Evolutionary conservation across 129 eudicot genomes (phyloP), one percentile per base, ranked within the genome.

Genomic region (Arctium minus): DNA sequence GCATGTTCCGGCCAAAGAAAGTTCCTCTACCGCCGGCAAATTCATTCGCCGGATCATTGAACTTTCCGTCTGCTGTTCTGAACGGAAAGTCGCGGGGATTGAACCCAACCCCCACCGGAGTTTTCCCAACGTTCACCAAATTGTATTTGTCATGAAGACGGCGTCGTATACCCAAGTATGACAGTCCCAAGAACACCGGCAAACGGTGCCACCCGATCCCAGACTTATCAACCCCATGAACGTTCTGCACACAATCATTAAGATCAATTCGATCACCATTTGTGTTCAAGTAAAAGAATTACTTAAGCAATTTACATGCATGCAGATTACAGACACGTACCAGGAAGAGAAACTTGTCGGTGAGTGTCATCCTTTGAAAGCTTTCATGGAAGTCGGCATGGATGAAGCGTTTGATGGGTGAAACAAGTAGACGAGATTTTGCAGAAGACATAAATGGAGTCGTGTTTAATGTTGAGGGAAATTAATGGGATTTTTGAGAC

Each of bases 1-100:
- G 84, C 48, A 88, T 75, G 50, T 91, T 91, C 86, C 94, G 83
- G 79, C 94, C 92, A 71, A 91, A 91, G 85, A 91, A 91, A 81
- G 87, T 84, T 8, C 87, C 89, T 60, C 77, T 67, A 11, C 83
- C 65, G 2, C 94, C 92, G 10, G 81, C 86, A 31, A 15, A 80
- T 76, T 73, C 89, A 73, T 90, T 80, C 30, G 39, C 68, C 1
- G 88, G 89, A 83, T 90, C 89, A 65, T 88, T 86, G 42, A 69
- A 86, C 75, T 72, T 79, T 22, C 91, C 89, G 30, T 88, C 81
- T 1, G 73, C 83, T 2, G 93, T 80, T 69, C 91, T 85, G 70
- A 76, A 87, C 5, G 85, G 85, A 72, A 73, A 70, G 0, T 86
- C 89, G 0, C 53, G 73, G 6, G 81, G 82, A 46, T 87, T 79